Conservation (phyloP, 2,329 filamentous ascomycete species). For the Helotiales sp. region DNA sequence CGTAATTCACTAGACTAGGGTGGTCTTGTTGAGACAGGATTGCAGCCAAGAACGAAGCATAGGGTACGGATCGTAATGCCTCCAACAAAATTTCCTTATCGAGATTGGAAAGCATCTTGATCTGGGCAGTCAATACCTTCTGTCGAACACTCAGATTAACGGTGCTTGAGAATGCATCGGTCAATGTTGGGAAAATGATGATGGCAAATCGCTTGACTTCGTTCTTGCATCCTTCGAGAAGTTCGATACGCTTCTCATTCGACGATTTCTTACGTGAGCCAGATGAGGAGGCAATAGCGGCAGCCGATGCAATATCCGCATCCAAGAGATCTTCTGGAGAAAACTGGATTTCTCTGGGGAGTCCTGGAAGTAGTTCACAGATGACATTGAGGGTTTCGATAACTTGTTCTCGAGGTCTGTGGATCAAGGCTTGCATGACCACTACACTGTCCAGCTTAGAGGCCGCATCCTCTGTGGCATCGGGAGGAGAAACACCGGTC, state of each 20-base stretch:
- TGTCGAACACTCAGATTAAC: conserved; percentile 94
- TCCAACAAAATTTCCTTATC: conserved; percentile 84
- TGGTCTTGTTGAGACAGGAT: conserved; percentile 97
- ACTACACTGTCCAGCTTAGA: conserved; percentile 94
- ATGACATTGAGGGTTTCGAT: conserved; percentile 98
- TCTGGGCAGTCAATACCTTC: conserved; percentile 91
- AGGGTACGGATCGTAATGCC: conserved; percentile 84
- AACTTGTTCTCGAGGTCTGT: conserved; percentile 92
- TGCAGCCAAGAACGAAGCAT: conserved; percentile 92
- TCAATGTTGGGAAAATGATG: conserved; percentile 91
- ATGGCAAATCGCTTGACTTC: conserved; percentile 91
- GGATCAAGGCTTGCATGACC: conserved; percentile 98
- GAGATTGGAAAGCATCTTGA: conserved; percentile 98
- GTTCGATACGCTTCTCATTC: conserved; percentile 80
- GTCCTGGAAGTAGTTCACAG: conserved; percentile 85
- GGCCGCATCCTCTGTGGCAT: conserved; percentile 75
- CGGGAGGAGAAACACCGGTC: conserved; percentile 91
- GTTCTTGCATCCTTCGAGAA: conserved; percentile 80
- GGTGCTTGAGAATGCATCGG: conserved; percentile 96
- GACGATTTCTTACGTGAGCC: conserved; percentile 59
- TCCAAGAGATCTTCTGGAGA: conserved; percentile 53
- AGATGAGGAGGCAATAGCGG: conserved; percentile 49
- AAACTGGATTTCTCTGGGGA: conserved; percentile 61
- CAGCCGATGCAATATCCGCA: conserved; percentile 46
- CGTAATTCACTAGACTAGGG: conserved; percentile 81